Conservation (phyloP, 805 yeast species). For the Candida dendrica region DNA sequence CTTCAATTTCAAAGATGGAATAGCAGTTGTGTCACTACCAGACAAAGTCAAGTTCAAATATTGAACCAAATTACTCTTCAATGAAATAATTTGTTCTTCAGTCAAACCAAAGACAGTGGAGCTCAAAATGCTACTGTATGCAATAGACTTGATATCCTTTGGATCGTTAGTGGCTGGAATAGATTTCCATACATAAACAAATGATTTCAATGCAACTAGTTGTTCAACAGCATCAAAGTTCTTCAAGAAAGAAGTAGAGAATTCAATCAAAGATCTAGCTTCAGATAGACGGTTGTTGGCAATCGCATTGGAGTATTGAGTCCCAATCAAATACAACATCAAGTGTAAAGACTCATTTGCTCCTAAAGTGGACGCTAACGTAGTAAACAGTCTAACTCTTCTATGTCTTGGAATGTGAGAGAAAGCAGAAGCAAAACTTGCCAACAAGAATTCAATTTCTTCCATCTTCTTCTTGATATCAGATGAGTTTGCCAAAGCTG, state of each 20-base stretch:
- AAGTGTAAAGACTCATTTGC: conserved; percentile 59
- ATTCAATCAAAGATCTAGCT: conserved; percentile 61
- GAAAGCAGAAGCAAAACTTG: conserved; percentile 91
- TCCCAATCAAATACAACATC: conserved; percentile 72
- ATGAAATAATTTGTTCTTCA: conserved; percentile 36
- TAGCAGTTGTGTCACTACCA: conserved; percentile 28
- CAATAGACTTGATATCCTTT: conserved; percentile 15
- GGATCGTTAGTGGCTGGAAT: conserved; percentile 28
- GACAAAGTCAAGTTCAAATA: conserved; percentile 41
- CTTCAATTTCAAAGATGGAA: conserved; percentile 46
- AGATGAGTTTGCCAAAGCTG: conserved; percentile 62
- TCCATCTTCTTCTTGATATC: conserved; percentile 35
- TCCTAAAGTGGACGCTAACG: conserved; percentile 72
- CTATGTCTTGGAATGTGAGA: conserved; percentile 95
- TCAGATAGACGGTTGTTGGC: conserved; percentile 57
- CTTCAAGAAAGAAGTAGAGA: conserved; percentile 61
- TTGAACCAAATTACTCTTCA: conserved; percentile 45
- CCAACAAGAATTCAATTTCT: conserved; percentile 76
- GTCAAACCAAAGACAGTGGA: conserved; percentile 47
- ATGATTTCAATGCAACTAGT: conserved; percentile 44
- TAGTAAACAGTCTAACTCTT: conserved; percentile 75
- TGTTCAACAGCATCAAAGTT: conserved; percentile 65
- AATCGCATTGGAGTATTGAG: conserved; percentile 56
- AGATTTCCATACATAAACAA: conserved; percentile 40
- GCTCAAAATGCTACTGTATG: conserved; percentile 36